Evolutionary conservation across 108 stramenopile genomes (phyloP).

Genomic region (Cyclotella distinguenda): DNA sequence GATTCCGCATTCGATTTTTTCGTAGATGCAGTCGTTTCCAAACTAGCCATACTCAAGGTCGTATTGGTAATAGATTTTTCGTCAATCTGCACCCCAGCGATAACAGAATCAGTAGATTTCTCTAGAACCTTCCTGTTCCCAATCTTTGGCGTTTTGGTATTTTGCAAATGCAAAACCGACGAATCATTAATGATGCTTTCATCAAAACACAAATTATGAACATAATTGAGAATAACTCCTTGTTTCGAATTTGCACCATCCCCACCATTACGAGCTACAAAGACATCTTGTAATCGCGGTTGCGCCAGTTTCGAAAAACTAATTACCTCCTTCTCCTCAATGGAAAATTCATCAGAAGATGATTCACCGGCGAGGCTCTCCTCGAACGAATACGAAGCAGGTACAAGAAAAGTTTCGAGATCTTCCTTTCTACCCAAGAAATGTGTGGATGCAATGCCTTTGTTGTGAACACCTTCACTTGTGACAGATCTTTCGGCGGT

Average conservation of each 20-base stretch:
- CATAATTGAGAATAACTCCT: not conserved
- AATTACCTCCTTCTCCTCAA: constrained; percentile 8
- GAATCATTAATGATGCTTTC: constrained; percentile 3
- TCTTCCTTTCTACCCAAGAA: not conserved
- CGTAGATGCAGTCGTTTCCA: not conserved
- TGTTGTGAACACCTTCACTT: not conserved
- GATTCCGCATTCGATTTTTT: not conserved
- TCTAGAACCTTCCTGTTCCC: not conserved
- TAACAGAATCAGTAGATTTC: too few relatives aligned
- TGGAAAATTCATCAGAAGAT: constrained; percentile 8
- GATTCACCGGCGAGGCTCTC: not conserved
- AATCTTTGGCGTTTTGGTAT: constrained; percentile 15
- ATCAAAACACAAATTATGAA: not conserved
- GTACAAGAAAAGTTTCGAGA: not conserved
- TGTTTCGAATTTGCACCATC: not conserved
- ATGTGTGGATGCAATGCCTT: not conserved
- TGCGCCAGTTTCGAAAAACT: not conserved
- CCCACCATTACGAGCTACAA: not conserved
- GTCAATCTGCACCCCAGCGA: not conserved
- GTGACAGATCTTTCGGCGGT: not conserved
- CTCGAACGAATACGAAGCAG: constrained; percentile 1
- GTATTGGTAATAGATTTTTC: not conserved
- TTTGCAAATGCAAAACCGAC: constrained; percentile 8
- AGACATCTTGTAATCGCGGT: not conserved
- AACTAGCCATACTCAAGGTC: not conserved